These are phyloP conservation scores for Leccinum subgranulosum DNA, from an alignment of 768 basidiomycete species.

Conservation along the genomic window DNA sequence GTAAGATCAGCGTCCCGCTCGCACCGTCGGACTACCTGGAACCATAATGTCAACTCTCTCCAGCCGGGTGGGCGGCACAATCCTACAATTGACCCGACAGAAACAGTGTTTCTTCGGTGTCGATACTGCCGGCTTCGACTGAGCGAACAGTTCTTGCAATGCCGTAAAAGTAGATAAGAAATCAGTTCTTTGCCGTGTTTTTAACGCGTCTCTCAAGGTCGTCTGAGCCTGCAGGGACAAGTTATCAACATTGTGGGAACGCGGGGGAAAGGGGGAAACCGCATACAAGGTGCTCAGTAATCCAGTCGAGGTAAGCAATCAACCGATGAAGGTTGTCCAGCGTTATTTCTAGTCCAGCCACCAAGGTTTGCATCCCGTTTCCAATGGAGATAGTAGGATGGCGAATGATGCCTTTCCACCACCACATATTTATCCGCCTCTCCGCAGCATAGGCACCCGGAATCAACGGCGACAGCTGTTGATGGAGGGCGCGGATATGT, in stretches of 20 bases:
- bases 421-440: background rate
- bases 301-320: slow-evolving; percentile 28
- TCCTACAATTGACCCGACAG: background rate
- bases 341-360: slow-evolving; percentile 20
- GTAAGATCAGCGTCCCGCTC: slow-evolving; percentile 10
- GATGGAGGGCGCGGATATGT: slow-evolving; percentile 17
- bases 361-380: slow-evolving; percentile 10
- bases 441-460: background rate
- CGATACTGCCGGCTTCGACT: slow-evolving; percentile 4
- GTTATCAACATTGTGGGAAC: slow-evolving; percentile 1
- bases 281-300: slow-evolving; percentile 26
- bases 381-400: slow-evolving; percentile 2
- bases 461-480: slow-evolving; percentile 4
- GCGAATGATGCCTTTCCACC: slow-evolving; percentile 8
- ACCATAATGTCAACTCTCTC: slow-evolving; percentile 16
- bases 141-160: slow-evolving; percentile 22
- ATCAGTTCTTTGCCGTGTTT: slow-evolving; percentile 2
- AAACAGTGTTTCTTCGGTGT: slow-evolving; percentile 9
- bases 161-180: slow-evolving; percentile 17
- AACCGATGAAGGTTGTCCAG: slow-evolving; percentile 20
- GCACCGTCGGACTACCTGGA: slow-evolving; percentile 23
- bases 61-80: background rate
- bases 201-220: slow-evolving; percentile 12
- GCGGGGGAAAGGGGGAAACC: background rate
- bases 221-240: slow-evolving; percentile 15